phyloP scores from a whole-genome alignment of 2,329 filamentous ascomycete species.

The Ceratocystis variospora region DNA sequence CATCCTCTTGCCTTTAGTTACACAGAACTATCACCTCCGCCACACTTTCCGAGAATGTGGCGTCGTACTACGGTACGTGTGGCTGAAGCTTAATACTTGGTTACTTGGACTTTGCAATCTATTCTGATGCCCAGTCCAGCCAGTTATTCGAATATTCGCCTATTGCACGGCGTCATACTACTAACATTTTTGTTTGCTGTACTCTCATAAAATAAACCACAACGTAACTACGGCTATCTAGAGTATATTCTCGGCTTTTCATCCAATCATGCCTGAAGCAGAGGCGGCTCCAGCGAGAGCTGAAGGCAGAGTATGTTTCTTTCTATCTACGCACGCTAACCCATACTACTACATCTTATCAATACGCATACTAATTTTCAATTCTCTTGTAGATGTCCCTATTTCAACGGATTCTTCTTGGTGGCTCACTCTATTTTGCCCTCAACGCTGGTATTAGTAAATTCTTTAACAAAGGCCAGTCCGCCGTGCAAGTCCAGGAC shows the following conservation, averaged over 20 bases:
- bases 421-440: constrained; percentile 43
- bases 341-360: no score
- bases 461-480: constrained; percentile 35
- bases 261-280: constrained; percentile 7
- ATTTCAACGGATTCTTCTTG: constrained; percentile 35
- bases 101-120: background rate
- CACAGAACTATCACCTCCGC: background rate
- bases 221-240: background rate
- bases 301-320: constrained; percentile 9
- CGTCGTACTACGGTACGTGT: background rate
- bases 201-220: no score
- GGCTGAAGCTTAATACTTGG: background rate
- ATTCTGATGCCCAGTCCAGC: no score
- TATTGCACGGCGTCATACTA: background rate
- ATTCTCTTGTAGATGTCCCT: constrained; percentile 15
- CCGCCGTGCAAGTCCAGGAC: constrained; percentile 36
- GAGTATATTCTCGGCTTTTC: background rate
- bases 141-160: background rate
- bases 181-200: background rate
- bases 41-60: background rate
- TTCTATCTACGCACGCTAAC: background rate
- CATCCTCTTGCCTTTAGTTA: background rate
- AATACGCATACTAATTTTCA: background rate
- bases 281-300: constrained; percentile 2
- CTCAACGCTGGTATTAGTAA: constrained; percentile 46